Conservation (phyloP, 225 moss, liverwort and hornwort species). For the Antitrichia curtipendula region DNA sequence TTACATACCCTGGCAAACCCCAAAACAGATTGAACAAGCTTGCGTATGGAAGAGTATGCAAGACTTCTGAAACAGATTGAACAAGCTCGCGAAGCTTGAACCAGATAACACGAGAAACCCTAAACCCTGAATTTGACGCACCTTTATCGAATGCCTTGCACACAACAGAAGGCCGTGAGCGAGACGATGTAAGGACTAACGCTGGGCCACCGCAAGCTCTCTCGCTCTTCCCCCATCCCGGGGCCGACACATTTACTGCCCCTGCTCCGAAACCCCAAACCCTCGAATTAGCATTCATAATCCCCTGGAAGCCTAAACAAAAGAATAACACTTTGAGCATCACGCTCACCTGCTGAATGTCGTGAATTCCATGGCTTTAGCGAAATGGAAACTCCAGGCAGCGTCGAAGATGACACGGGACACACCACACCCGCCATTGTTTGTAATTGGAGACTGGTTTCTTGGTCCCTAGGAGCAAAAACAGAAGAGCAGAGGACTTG, state of each 20-base stretch:
- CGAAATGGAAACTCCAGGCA: neutral
- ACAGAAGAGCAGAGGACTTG: neutral
- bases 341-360: conserved; percentile 1
- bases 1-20: neutral
- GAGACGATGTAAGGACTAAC: neutral
- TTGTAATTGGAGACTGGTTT: neutral
- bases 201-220: neutral
- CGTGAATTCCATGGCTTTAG: neutral
- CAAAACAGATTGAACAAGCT: neutral
- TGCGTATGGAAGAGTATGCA: neutral
- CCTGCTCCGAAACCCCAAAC: neutral
- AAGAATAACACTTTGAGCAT: neutral
- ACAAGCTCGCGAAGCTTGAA: neutral
- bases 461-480: neutral
- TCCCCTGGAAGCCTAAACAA: neutral
- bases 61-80: too few relatives aligned
- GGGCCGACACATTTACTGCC: neutral
- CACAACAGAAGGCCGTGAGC: conserved; percentile 4
- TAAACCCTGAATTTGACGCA: conserved; percentile 1
- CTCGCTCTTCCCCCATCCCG: neutral
- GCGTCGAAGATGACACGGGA: neutral
- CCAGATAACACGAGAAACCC: neutral
- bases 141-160: conserved; percentile 33
- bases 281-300: neutral
- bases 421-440: conserved; percentile 19